Percentiles rank a stretch among this genome's conserved stretches.
Conservation (phyloP, 208 protist species). For the Leishmania tarentolae region DNA sequence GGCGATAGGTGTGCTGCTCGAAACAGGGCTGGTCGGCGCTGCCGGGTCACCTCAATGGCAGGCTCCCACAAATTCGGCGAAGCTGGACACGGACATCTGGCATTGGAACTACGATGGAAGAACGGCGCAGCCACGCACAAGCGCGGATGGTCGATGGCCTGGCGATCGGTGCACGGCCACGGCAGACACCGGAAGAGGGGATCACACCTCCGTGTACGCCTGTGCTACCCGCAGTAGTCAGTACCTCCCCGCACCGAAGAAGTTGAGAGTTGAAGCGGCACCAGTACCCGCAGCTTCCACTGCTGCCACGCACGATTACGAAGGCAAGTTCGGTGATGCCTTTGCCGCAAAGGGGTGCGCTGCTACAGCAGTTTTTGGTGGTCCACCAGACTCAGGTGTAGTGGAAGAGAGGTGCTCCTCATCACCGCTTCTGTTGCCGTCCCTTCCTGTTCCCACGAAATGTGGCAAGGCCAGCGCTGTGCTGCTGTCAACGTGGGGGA, state of each 20-base stretch:
- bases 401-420: background rate
- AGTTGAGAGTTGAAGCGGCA: background rate
- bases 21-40: background rate
- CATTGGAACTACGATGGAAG: background rate
- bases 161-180: background rate
- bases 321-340: background rate
- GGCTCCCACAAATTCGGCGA: background rate
- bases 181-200: background rate
- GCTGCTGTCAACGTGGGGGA: background rate
- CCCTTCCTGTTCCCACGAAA: background rate
- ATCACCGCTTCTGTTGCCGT: background rate
- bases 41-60: background rate
- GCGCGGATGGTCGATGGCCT: background rate
- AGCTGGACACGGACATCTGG: background rate
- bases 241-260: background rate
- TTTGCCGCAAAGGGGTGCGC: background rate
- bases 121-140: background rate
- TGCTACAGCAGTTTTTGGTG: background rate
- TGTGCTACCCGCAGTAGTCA: background rate
- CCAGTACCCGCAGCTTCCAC: background rate
- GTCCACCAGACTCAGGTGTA: background rate
- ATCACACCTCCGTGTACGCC: background rate
- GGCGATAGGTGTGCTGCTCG: background rate
- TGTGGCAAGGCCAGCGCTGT: background rate
- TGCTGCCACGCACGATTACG: background rate